phyloP scores from a whole-genome alignment of 495 filamentous ascomycete species.

The Aspergillus diversus region DNA sequence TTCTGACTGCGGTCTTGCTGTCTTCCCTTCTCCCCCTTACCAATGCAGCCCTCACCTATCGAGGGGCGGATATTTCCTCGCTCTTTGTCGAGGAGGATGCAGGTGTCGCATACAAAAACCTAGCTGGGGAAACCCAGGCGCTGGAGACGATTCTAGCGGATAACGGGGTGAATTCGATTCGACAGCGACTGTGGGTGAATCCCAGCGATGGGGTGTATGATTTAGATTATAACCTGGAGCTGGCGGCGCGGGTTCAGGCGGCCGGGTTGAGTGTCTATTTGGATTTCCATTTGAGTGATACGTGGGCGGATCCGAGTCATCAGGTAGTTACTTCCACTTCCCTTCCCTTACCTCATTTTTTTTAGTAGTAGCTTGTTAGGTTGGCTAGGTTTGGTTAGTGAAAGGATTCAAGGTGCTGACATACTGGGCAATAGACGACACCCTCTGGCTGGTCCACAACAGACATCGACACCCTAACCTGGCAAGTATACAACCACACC shows the following conservation, averaged over 20 bases:
- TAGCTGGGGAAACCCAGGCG: constrained; percentile 52
- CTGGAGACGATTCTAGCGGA: constrained; percentile 66
- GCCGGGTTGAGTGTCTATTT: constrained; percentile 67
- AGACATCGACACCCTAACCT: constrained; percentile 58
- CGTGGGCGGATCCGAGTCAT: constrained; percentile 56
- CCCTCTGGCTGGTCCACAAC: constrained; percentile 64
- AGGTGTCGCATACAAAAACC: constrained; percentile 62
- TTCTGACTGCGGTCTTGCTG: constrained; percentile 22
- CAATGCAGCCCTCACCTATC: constrained; percentile 58
- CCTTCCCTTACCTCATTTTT: neutral
- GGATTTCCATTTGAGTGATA: constrained; percentile 73
- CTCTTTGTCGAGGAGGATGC: constrained; percentile 64
- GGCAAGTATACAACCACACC: constrained; percentile 70
- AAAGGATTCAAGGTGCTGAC: neutral
- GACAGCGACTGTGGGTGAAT: constrained; percentile 76
- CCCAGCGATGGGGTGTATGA: constrained; percentile 67
- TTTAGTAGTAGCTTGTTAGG: no score
- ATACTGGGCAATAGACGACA: constrained; percentile 37
- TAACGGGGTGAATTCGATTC: constrained; percentile 70
- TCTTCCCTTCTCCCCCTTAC: constrained; percentile 30
- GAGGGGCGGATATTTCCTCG: constrained; percentile 76
- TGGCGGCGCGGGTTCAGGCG: constrained; percentile 66
- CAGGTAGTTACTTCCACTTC: constrained; percentile 35
- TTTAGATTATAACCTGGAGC: constrained; percentile 67
- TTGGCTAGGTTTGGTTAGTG: neutral